These are phyloP conservation scores for Ophiocordyceps sinensis DNA, from an alignment of 2,329 filamentous ascomycete genomes.

Conservation along the genomic window DNA sequence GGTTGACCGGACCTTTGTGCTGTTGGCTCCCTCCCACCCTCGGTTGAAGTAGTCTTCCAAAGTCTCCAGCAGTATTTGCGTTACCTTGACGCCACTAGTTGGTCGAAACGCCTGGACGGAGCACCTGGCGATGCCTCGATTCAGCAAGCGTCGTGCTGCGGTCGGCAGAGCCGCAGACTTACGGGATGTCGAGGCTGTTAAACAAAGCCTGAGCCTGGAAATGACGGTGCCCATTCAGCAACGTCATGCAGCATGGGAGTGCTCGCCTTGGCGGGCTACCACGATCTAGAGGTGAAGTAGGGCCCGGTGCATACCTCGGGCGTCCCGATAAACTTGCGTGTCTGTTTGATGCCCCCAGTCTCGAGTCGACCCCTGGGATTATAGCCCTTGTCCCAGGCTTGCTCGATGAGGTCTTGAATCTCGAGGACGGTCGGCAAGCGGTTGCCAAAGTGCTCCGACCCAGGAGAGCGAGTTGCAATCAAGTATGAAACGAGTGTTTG, in stretches of 20 bases:
- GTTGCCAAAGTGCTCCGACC: constrained; percentile 43
- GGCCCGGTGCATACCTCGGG: constrained; percentile 47
- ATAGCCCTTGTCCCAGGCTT: constrained; percentile 75
- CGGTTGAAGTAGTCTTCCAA: constrained; percentile 63
- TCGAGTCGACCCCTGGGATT: constrained; percentile 61
- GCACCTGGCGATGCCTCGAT: constrained; percentile 26
- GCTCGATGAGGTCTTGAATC: constrained; percentile 76
- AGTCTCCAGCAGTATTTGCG: constrained; percentile 45
- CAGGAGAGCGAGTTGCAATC: constrained; percentile 39
- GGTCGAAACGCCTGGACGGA: constrained; percentile 46
- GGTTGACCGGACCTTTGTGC: constrained; percentile 53
- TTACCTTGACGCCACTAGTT: constrained; percentile 24
- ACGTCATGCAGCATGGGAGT: neutral
- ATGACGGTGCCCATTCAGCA: neutral
- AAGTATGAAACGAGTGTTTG: constrained; percentile 82
- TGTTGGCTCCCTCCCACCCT: constrained; percentile 25
- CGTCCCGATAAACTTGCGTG: constrained; percentile 90
- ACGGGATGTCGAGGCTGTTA: constrained; percentile 51
- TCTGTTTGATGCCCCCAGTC: constrained; percentile 77
- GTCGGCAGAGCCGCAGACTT: constrained; percentile 13
- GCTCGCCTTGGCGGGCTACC: neutral
- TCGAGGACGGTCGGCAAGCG: constrained; percentile 62
- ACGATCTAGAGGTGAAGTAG: neutral
- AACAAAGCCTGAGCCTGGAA: constrained; percentile 65
- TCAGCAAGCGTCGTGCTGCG: neutral